Evolutionary conservation across 495 filamentous ascomycete genomes (phyloP), one percentile per base, ranked within the genome.

Genomic region (Lindgomyces ingoldianus): DNA sequence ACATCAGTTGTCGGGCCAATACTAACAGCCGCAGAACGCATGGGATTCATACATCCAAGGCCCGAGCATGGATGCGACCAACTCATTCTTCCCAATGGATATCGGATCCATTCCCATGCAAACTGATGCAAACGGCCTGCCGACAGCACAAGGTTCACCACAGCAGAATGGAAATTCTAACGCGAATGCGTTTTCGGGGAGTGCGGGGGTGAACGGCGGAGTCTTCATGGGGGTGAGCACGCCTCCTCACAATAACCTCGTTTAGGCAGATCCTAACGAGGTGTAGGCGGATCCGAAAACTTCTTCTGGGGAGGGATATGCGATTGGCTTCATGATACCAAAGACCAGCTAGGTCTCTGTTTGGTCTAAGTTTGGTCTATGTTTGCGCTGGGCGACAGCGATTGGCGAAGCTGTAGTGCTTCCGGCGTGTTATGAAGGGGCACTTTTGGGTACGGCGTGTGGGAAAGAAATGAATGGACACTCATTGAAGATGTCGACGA

Each of bases 41-140:
- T 77, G 74, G 74, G 76, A 78, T 53, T 70, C 73, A 1, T 78
- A 76, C 69, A 75, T 78, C 45, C 73, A 75, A 54, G 75, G 74
- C 24, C 67, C 70, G 1, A 67, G 45, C 52, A 66, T 76, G 60
- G 73, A 76, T 62, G 45, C 67, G 1, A 60, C 60, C 21, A 60
- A 68, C 36, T 66, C 69, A 18, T 67, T 74, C 64, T 77, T 75
- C 71, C 64, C 71, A 0, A 73, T 75, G 68, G 72, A 69, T 29
- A 39, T 64, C 14, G 48, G 55, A 3, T 25, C 44, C 8, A 53
- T 65, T 36, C 59, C 60, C 6, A 59, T 65, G 55, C 62, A 65
- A 48, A 65, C 55, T 1, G 62, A 65, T n/a, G 14, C 26, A 18
- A 58, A 56, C 49, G 56, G 49, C 2, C 49, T 70, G 21, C 54